Evolutionary conservation across 202 grass and related monocot species (phyloP), one percentile per base, ranked within the genome.

Genomic region (Elaeis oleifera): DNA sequence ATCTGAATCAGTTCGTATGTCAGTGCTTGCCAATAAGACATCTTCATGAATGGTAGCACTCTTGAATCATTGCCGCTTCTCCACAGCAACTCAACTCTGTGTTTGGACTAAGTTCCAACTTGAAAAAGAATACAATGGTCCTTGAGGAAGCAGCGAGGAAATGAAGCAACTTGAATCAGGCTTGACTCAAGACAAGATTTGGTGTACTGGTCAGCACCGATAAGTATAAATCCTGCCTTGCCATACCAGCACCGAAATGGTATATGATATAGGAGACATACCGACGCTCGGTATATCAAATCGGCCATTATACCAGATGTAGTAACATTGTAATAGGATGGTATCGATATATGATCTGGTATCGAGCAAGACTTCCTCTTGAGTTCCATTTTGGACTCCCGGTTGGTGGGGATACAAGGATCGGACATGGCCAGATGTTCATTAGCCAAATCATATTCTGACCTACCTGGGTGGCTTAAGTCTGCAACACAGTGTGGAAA

Each of bases 381-480:
- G 20, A 20, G 20, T 20, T 20, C 20, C 20, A 20, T 20, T 95
- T 90, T 69, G 83, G 83, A 32, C 81, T 87, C 78, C 59, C 84
- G 83, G 80, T 54, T 84, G 90, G 90, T 65, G 84, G 25, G 73
- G 63, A 6, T 19, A 16, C 4, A 6, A 1, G 26, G 18, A 58
- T 74, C 8, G 64, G 77, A 70, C 70, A 23, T 95, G 86, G 86
- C 90, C 86, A 1, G 69, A 95, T 68, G 75, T 95, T 58, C 9
- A 56, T n/a, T 63, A 84, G 59, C 20, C 71, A 18, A 28, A 59
- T 77, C 67, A 51, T 49, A 69, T 77, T 67, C 90, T 75, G 44
- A 81, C 57, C 64, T 95, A 90, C 72, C 90, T 85, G 1, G 90
- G 90, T 49, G 83, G 83, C 7, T 71, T 95, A 64, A 95, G 90